These are phyloP conservation scores for Lathyrus sativus DNA, from an alignment of 306 rosid species.

Conservation along the genomic window DNA sequence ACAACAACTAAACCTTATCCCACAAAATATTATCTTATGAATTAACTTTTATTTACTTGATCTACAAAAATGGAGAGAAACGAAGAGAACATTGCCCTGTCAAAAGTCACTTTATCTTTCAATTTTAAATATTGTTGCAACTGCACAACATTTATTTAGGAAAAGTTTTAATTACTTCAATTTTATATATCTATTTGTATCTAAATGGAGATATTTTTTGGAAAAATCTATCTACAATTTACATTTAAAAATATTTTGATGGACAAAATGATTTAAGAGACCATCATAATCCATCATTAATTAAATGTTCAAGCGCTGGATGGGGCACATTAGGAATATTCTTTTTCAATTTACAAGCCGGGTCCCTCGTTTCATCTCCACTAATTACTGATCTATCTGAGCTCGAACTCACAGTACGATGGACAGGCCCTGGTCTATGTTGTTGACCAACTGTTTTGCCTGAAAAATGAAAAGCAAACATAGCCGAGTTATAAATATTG, in stretches of 20 bases:
- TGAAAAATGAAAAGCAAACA: constrained; percentile 48
- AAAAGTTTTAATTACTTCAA: constrained; percentile 4
- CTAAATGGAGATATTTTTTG: neutral
- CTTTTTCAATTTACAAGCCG: constrained; percentile 28
- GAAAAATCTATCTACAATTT: constrained; percentile 29
- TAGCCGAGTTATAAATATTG: constrained; percentile 26
- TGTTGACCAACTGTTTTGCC: constrained; percentile 41
- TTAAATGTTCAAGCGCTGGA: neutral
- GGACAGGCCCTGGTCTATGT: constrained; percentile 33
- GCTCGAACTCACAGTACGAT: constrained; percentile 23
- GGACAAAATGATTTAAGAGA: constrained; percentile 19
- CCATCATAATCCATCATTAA: constrained; percentile 12
- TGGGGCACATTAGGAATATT: constrained; percentile 21
- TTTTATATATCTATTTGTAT: constrained; percentile 16
- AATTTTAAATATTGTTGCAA: neutral
- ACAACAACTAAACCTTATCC: too few species aligned
- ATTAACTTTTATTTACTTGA: neutral
- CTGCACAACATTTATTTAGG: neutral
- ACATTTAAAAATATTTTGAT: constrained; percentile 18
- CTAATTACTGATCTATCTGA: constrained; percentile 33
- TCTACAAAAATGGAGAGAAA: neutral
- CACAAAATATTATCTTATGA: too few species aligned
- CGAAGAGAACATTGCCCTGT: neutral
- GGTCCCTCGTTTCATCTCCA: constrained; percentile 9
- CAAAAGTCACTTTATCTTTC: neutral